Percentiles rank a stretch among this genome's conserved stretches.
These are phyloP conservation scores for Quercus cerris DNA, from an alignment of 306 rosid genomes.

Conservation along the genomic window DNA sequence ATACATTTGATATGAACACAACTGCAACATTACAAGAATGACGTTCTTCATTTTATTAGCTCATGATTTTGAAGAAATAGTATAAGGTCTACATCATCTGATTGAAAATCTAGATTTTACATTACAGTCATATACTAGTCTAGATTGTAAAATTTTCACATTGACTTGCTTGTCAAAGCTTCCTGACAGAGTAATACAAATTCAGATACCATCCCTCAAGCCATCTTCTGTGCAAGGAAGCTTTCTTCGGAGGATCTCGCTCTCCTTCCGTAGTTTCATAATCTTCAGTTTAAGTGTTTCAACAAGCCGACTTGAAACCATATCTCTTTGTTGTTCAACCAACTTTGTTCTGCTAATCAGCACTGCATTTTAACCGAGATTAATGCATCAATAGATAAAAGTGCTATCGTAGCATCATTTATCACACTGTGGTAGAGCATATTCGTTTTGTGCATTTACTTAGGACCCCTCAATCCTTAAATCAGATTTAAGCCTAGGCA, in stretches of 20 bases:
- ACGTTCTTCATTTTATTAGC: neutral
- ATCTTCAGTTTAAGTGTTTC: slow-evolving; percentile 69
- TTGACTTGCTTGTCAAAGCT: neutral
- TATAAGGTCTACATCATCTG: neutral
- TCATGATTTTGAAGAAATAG: neutral
- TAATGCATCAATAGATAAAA: neutral
- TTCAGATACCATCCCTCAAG: neutral
- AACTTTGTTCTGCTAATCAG: slow-evolving; percentile 56
- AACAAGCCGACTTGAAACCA: slow-evolving; percentile 50
- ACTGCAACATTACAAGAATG: neutral
- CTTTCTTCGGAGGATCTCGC: slow-evolving; percentile 60
- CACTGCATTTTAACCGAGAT: slow-evolving; percentile 41
- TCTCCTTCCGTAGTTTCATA: slow-evolving; percentile 65
- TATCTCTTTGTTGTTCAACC: slow-evolving; percentile 55
- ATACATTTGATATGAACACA: neutral
- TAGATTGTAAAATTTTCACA: neutral
- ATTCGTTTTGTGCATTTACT: neutral
- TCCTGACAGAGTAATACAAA: neutral
- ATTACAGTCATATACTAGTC: neutral
- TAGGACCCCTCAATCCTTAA: neutral
- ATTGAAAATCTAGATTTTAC: neutral
- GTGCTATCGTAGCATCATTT: neutral
- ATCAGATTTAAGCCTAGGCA: neutral
- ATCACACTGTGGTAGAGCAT: neutral
- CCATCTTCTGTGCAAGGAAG: slow-evolving; percentile 28